Percentiles rank a stretch among this genome's conserved stretches.
Evolutionary conservation across 768 basidiomycete species (phyloP).

Genomic region (Boletus barrowsii): DNA sequence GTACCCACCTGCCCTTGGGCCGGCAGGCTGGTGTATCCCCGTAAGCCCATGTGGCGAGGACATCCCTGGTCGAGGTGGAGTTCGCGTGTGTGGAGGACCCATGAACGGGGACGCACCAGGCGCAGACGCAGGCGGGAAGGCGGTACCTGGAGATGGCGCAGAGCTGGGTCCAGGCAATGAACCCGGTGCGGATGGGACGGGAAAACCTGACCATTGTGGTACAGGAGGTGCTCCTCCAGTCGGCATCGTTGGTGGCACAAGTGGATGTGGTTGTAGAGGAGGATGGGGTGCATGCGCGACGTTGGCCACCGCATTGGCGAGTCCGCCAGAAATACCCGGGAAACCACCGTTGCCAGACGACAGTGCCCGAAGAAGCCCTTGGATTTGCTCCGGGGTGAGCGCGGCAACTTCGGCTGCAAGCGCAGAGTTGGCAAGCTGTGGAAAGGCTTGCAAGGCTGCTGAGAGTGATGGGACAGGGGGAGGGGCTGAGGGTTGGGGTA

Average conservation of each 20-base stretch:
- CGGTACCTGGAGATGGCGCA: neutral
- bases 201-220: conserved; percentile 27
- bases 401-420: conserved; percentile 71
- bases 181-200: conserved; percentile 17
- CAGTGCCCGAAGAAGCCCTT: conserved; percentile 60
- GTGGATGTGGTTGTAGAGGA: conserved; percentile 17
- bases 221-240: conserved; percentile 9
- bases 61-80: conserved; percentile 25
- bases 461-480: conserved; percentile 17
- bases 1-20: conserved; percentile 27
- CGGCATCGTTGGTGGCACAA: conserved; percentile 10
- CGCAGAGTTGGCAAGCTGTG: conserved; percentile 43
- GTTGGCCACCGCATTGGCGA: conserved; percentile 25
- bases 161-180: conserved; percentile 7
- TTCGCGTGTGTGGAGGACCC: conserved; percentile 12
- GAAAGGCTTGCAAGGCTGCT: conserved; percentile 28
- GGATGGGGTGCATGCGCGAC: conserved; percentile 15
- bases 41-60: conserved; percentile 14
- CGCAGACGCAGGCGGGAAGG: conserved; percentile 3
- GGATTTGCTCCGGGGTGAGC: conserved; percentile 75
- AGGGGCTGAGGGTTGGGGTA: conserved; percentile 13
- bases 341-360: conserved; percentile 38
- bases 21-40: conserved; percentile 24
- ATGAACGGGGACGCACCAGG: conserved; percentile 14
- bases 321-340: conserved; percentile 28